Evolutionary conservation across 768 basidiomycete species (phyloP).

Genomic region (Panaeolus cyanescens): DNA sequence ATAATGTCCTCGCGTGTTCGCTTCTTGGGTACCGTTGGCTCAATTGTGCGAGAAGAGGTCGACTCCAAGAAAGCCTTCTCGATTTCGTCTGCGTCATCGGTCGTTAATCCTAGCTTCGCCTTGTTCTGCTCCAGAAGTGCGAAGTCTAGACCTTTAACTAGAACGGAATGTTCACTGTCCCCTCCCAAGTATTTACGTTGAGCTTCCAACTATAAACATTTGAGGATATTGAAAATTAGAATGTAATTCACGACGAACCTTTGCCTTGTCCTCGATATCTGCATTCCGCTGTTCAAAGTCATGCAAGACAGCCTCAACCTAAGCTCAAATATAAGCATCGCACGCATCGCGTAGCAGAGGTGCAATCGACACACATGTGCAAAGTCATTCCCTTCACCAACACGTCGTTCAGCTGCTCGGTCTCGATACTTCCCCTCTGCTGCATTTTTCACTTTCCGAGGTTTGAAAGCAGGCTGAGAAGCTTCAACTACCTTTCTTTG

Average conservation of each 20-base stretch:
- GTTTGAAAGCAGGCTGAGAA: slow-evolving; percentile 74
- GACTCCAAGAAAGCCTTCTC: slow-evolving; percentile 71
- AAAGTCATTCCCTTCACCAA: slow-evolving; percentile 70
- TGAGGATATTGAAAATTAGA: background rate
- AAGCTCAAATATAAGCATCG: slow-evolving; percentile 4
- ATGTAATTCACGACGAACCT: slow-evolving; percentile 40
- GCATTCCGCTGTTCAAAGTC: slow-evolving; percentile 74
- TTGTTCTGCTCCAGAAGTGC: slow-evolving; percentile 85
- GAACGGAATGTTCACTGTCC: slow-evolving; percentile 81
- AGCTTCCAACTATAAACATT: slow-evolving; percentile 57
- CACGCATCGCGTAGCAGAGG: background rate
- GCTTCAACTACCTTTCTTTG: slow-evolving; percentile 49
- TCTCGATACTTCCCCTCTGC: slow-evolving; percentile 63
- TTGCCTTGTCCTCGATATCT: slow-evolving; percentile 55
- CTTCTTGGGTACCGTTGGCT: slow-evolving; percentile 46
- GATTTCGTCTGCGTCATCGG: slow-evolving; percentile 78
- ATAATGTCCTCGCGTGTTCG: slow-evolving; percentile 81
- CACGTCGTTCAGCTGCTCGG: slow-evolving; percentile 72
- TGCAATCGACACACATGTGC: slow-evolving; percentile 50
- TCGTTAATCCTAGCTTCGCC: slow-evolving; percentile 56
- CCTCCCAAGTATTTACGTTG: slow-evolving; percentile 82
- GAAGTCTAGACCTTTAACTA: slow-evolving; percentile 89
- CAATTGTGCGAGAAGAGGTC: slow-evolving; percentile 21
- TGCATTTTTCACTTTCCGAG: slow-evolving; percentile 72
- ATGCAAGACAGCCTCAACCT: slow-evolving; percentile 82